Evolutionary conservation across 192 early-diverging fungal genomes (phyloP).

Genomic region (Gigaspora rosea): DNA sequence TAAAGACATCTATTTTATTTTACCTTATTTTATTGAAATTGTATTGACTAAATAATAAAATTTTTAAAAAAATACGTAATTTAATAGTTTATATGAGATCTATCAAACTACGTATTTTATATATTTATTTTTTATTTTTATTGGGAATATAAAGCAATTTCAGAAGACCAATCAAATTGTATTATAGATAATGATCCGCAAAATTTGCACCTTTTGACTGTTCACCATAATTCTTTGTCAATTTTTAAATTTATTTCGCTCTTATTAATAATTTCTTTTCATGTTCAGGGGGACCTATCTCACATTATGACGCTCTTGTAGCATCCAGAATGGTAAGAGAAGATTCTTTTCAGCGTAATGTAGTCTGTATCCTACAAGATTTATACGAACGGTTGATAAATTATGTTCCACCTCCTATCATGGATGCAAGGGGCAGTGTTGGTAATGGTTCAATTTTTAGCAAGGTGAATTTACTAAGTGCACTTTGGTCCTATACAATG

Average conservation of each 20-base stretch:
- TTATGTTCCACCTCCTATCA: constrained; percentile 54
- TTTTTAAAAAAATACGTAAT: background rate
- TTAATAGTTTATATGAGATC: no score
- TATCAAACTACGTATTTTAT: no score
- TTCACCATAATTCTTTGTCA: no score
- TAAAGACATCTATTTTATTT: background rate
- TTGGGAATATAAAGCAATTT: no score
- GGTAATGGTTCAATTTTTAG: constrained; percentile 33
- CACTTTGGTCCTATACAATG: background rate
- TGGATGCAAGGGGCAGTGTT: constrained; percentile 3
- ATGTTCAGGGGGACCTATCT: constrained; percentile 42
- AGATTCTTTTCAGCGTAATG: constrained; percentile 69
- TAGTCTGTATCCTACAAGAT: constrained; percentile 65
- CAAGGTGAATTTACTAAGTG: constrained; percentile 31
- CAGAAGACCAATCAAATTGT: background rate
- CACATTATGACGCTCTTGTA: constrained; percentile 51
- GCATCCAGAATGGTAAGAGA: constrained; percentile 53
- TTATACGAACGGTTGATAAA: constrained; percentile 61
- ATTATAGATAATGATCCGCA: no score
- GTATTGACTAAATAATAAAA: background rate
- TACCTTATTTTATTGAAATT: background rate
- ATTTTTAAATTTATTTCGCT: background rate
- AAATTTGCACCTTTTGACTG: no score
- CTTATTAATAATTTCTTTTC: background rate
- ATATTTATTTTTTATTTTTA: no score